These are phyloP conservation scores for Ogataea nitratoaversa DNA, from an alignment of 805 yeast species.

Conservation along the genomic window DNA sequence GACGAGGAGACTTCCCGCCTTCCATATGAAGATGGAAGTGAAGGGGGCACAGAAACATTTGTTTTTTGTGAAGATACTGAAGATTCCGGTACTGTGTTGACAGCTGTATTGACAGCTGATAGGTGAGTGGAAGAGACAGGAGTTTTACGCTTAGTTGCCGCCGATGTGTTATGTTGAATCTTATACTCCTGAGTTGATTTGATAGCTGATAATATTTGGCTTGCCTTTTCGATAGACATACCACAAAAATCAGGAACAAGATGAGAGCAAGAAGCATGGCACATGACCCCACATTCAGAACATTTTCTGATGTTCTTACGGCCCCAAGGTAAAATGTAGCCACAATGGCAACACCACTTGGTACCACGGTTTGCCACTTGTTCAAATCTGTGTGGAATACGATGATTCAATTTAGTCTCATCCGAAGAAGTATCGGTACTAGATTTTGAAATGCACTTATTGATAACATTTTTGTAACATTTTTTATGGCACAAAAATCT, in stretches of 20 bases:
- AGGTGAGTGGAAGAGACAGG: no score
- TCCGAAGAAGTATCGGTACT: slow-evolving; percentile 66
- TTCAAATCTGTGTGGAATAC: slow-evolving; percentile 95
- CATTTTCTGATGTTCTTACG: slow-evolving; percentile 89
- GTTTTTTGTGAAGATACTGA: slow-evolving; percentile 7
- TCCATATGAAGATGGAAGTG: slow-evolving; percentile 11
- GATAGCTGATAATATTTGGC: slow-evolving; percentile 79
- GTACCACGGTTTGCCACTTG: slow-evolving; percentile 92
- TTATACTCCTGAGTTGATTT: slow-evolving; percentile 56
- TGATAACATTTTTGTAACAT: slow-evolving; percentile 75
- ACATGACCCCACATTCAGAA: slow-evolving; percentile 89
- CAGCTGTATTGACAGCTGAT: slow-evolving; percentile 9
- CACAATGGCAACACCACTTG: slow-evolving; percentile 99
- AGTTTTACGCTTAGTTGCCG: slow-evolving; percentile 7
- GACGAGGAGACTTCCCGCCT: slow-evolving; percentile 12
- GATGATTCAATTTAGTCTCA: slow-evolving; percentile 83
- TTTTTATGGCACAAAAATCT: slow-evolving; percentile 75
- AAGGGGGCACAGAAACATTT: slow-evolving; percentile 6
- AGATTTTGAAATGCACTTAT: slow-evolving; percentile 77
- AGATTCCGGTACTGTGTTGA: slow-evolving; percentile 4
- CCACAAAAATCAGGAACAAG: slow-evolving; percentile 98
- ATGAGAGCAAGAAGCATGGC: slow-evolving; percentile 89
- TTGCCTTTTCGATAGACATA: slow-evolving; percentile 96
- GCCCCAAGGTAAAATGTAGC: slow-evolving; percentile 93
- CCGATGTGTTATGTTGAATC: slow-evolving; percentile 1